A percentile compares a stretch with the other conserved stretches of the same genome.
These are phyloP conservation scores for Catunica adiposa DNA, from an alignment of 2,329 filamentous ascomycete species.

Conservation along the genomic window DNA sequence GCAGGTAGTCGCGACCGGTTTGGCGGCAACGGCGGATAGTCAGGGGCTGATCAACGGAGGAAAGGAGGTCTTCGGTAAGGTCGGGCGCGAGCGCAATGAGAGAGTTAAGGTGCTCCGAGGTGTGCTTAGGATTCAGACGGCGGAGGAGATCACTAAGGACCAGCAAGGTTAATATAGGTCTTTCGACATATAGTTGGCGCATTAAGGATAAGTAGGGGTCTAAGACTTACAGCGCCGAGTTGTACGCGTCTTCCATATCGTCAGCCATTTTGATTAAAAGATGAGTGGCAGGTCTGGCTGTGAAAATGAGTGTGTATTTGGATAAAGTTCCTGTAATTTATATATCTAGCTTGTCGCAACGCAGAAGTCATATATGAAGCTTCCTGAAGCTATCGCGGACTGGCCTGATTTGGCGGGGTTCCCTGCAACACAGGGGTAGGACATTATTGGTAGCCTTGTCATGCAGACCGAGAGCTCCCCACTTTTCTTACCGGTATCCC, in stretches of 20 bases:
- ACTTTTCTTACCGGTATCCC: neutral
- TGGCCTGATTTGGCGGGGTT: conserved; percentile 8
- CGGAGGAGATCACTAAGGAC: conserved; percentile 76
- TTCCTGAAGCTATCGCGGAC: neutral
- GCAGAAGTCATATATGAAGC: neutral
- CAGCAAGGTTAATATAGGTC: conserved; percentile 1
- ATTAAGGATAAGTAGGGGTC: conserved; percentile 12
- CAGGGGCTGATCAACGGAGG: conserved; percentile 91
- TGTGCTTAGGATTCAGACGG: conserved; percentile 88
- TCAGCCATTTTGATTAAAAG: conserved; percentile 26
- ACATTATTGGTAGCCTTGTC: conserved; percentile 11
- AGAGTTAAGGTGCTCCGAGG: conserved; percentile 68
- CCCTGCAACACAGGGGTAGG: neutral
- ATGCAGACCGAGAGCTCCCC: conserved; percentile 4
- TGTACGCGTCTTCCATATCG: conserved; percentile 43
- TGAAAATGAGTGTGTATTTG: neutral
- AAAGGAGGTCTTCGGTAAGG: conserved; percentile 92
- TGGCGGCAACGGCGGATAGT: conserved; percentile 71
- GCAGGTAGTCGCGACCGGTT: conserved; percentile 84
- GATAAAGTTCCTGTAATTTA: neutral
- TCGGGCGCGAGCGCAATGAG: conserved; percentile 81
- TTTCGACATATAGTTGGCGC: neutral
- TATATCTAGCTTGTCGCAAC: neutral
- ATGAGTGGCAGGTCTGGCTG: neutral
- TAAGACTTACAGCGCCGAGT: conserved; percentile 53